These are phyloP conservation scores for Pleodorina starrii DNA, from an alignment of 139 green algal species.

Conservation along the genomic window DNA sequence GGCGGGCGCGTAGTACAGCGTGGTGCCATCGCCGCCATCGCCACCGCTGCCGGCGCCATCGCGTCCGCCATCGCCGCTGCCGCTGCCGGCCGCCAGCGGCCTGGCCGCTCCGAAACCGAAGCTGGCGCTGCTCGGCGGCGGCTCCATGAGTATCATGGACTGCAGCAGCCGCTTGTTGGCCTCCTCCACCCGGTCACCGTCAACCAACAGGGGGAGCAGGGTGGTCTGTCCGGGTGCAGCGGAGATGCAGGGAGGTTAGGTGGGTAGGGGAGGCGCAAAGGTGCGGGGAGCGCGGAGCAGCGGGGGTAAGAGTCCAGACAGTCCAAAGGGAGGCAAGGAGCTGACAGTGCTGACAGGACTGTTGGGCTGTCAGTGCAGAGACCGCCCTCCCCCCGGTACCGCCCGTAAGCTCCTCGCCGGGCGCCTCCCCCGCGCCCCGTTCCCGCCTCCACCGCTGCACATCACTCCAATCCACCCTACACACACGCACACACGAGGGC, in stretches of 20 bases:
- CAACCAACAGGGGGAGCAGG: constrained; percentile 81
- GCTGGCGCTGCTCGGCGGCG: constrained; percentile 7
- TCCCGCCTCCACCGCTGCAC: too few relatives aligned
- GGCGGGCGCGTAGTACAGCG: constrained; percentile 50
- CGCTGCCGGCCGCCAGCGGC: not conserved
- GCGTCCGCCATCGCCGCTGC: not conserved
- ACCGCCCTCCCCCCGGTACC: too few relatives aligned
- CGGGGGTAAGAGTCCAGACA: too few relatives aligned
- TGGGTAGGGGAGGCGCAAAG: too few relatives aligned
- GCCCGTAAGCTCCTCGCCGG: too few relatives aligned
- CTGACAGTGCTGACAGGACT: too few relatives aligned
- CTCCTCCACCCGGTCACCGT: constrained; percentile 66
- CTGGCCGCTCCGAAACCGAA: constrained; percentile 17
- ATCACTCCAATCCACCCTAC: too few relatives aligned
- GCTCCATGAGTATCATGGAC: constrained; percentile 68
- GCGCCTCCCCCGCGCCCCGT: too few relatives aligned
- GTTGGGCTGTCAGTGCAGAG: too few relatives aligned
- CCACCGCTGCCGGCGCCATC: not conserved
- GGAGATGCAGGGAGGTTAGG: not conserved
- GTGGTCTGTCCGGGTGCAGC: constrained; percentile 65
- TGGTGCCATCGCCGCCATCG: not conserved
- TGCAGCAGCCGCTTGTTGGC: constrained; percentile 53
- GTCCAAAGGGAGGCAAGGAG: too few relatives aligned
- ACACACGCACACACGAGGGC: too few relatives aligned
- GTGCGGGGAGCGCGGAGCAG: too few relatives aligned